Conservation (phyloP, 2,329 filamentous ascomycete genomes). For the Teratosphaeria viscida region DNA sequence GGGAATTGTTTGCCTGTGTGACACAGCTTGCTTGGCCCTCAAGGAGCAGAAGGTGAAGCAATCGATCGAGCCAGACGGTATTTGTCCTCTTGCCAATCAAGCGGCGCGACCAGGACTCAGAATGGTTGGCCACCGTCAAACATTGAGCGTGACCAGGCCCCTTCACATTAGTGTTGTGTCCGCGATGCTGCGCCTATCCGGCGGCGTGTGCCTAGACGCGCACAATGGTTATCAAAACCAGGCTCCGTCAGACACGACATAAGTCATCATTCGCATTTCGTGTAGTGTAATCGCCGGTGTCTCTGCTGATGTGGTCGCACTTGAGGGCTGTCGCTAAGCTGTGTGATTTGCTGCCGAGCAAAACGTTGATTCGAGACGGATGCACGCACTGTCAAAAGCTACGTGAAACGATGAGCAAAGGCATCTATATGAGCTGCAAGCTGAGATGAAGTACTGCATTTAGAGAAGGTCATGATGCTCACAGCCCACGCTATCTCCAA, state of each 20-base stretch:
- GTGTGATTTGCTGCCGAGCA: not conserved
- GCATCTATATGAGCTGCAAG: not conserved
- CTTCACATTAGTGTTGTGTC: not conserved
- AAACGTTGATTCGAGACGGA: not conserved
- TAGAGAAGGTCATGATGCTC: not conserved
- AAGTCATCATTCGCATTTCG: slow-evolving; percentile 1
- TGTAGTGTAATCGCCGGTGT: not conserved
- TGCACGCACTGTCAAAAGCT: not conserved
- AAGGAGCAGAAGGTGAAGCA: not conserved
- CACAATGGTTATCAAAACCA: slow-evolving; percentile 4
- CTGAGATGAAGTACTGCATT: not conserved
- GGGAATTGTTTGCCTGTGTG: not conserved
- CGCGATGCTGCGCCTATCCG: not conserved
- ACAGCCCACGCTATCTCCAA: not conserved
- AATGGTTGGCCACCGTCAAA: not conserved
- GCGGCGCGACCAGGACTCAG: not conserved
- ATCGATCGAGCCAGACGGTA: not conserved
- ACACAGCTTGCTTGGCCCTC: not conserved
- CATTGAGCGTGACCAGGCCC: not conserved
- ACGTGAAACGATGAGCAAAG: not conserved
- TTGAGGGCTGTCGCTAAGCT: slow-evolving; percentile 4
- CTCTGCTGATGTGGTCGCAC: not conserved
- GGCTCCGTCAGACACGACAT: slow-evolving; percentile 1
- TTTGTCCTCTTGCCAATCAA: not conserved
- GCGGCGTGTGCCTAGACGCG: not conserved